Conservation (phyloP, 208 protist genomes). For the Angomonas ambiguus region DNA sequence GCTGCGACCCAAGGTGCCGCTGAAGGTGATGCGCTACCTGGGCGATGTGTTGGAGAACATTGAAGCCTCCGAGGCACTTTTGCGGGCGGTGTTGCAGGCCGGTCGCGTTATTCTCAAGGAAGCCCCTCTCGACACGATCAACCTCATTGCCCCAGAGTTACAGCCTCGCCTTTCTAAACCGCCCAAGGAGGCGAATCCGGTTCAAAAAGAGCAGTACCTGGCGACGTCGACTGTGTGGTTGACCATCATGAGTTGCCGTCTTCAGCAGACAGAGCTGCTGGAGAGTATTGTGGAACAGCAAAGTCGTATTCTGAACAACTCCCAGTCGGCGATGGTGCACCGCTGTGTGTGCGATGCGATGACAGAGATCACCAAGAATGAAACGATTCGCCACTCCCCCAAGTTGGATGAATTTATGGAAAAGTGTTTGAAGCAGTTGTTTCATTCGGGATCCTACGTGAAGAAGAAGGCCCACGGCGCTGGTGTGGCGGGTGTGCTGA, state of each 20-base stretch:
- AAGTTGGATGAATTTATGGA: conserved; percentile 87
- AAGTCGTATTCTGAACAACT: conserved; percentile 85
- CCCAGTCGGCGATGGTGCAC: conserved; percentile 85
- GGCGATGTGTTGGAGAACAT: conserved; percentile 60
- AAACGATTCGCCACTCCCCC: conserved; percentile 47
- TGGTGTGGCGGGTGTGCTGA: conserved; percentile 79
- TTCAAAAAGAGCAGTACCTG: conserved; percentile 86
- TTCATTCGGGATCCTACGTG: conserved; percentile 83
- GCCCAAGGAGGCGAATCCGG: conserved; percentile 69
- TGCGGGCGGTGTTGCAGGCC: conserved; percentile 57
- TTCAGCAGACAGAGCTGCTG: conserved; percentile 75
- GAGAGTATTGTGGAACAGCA: conserved; percentile 88
- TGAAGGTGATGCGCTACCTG: conserved; percentile 66
- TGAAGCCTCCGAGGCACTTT: conserved; percentile 53
- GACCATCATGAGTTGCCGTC: conserved; percentile 83
- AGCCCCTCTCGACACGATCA: conserved; percentile 44
- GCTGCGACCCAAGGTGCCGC: conserved; percentile 40
- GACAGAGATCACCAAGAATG: conserved; percentile 81
- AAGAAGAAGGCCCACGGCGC: conserved; percentile 92
- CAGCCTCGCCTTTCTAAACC: conserved; percentile 73
- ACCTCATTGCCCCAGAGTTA: conserved; percentile 52
- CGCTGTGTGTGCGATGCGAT: conserved; percentile 85
- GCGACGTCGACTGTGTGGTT: conserved; percentile 86
- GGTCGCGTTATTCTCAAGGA: conserved; percentile 70
- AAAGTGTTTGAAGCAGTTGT: conserved; percentile 86